Base-by-base conservation (phyloP, 108 stramenopile species). In the Skeletonema costatum region DNA sequence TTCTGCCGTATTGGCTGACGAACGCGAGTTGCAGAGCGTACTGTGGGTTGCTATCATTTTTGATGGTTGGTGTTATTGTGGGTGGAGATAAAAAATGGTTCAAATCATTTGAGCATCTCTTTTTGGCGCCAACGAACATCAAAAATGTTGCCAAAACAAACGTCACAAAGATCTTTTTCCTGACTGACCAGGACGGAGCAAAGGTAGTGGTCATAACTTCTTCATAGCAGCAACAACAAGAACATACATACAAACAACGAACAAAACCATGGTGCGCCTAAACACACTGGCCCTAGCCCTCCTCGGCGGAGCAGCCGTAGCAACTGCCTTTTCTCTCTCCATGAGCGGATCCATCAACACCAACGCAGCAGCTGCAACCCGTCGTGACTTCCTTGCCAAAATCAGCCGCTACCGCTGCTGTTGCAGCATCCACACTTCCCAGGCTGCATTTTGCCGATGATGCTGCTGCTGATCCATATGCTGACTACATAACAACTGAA, bases 401-500 rank as follows among this genome's bases (percentile, higher is more conserved):
- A n/a, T 46, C 44, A 5, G 16, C 44, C 44, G 44, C 42, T 4
- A 16, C 42, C 14, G 42, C 44, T n/a, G 44, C 16, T 46, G 44
- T 5, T n/a, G 44, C 11, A 11, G 41, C 41, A 42, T 42, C 16
- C 44, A n/a, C 16, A n/a, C 16, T 46, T n/a, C 78, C 83, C 32
- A 77, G 5, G 36, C 76, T 10, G 53, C 53, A 35, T n/a, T 62
- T 78, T 64, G 87, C 91, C 29, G 32, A 65, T 41, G 83, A 73
- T n/a, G n/a, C n/a, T n/a, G n/a, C n/a, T 50, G 88, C 63, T 33
- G 88, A 85, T 48, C 85, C 78, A 10, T 86, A 89, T 60, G 80
- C 78, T 3, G 86, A 82, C 21, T 97, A 87, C 73, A 80, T 75
- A 53, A 94, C 88, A 33, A 94, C 95, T 59, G 95, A 92, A 64